Evolutionary conservation across 768 basidiomycete genomes (phyloP).

Genomic region (Chlorophyllum brunneum): DNA sequence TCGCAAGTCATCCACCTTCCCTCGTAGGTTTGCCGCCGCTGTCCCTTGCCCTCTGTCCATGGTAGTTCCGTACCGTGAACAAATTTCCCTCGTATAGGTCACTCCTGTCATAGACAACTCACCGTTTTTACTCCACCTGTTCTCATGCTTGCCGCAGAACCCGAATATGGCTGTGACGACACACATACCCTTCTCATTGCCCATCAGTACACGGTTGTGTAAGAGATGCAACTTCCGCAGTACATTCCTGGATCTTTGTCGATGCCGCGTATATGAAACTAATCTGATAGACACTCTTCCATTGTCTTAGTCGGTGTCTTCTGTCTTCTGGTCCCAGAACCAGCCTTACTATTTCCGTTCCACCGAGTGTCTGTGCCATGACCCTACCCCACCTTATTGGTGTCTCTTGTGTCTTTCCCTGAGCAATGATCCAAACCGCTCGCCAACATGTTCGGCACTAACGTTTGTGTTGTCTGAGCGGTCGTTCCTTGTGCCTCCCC

Average conservation of each 20-base stretch:
- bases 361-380: neutral
- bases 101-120: neutral
- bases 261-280: neutral
- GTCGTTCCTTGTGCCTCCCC: no score
- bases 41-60: neutral
- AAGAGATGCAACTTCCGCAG: neutral
- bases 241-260: neutral
- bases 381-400: neutral
- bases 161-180: neutral
- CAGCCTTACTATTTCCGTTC: conserved; percentile 6
- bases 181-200: neutral
- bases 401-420: neutral
- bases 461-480: no score
- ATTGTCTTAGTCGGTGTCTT: neutral
- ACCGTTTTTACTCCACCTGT: conserved; percentile 1
- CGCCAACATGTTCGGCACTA: no score
- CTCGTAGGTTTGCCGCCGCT: neutral
- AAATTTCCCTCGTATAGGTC: neutral
- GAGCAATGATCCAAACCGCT: no score
- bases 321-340: neutral
- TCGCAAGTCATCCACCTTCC: neutral
- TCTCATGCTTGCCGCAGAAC: conserved; percentile 4
- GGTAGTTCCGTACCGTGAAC: neutral
- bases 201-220: neutral
- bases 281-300: conserved; percentile 5